Conservation (phyloP, 306 rosid genomes). For the Crataegus laevigata region DNA sequence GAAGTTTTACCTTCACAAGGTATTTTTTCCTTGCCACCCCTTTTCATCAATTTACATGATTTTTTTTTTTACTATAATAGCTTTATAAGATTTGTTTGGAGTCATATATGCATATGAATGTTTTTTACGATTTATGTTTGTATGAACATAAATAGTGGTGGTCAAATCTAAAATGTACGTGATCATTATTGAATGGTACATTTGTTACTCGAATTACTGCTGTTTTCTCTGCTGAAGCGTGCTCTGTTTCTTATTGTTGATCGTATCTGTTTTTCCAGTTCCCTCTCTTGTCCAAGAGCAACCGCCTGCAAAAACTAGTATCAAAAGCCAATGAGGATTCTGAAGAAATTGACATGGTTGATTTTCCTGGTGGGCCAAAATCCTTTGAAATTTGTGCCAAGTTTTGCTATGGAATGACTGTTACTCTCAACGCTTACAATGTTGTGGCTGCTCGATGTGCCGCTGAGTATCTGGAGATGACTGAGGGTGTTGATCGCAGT, state of each 20-base stretch:
- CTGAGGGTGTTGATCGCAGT: conserved; percentile 74
- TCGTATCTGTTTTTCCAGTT: conserved; percentile 44
- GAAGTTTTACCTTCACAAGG: conserved; percentile 90
- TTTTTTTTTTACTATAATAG: background rate
- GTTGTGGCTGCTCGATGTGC: conserved; percentile 97
- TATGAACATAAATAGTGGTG: background rate
- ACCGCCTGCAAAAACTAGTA: conserved; percentile 53
- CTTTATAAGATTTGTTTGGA: background rate
- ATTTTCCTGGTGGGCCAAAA: conserved; percentile 90
- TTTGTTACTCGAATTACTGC: background rate
- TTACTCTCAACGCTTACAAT: conserved; percentile 89
- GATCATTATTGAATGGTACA: background rate
- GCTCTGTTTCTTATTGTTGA: conserved; percentile 1
- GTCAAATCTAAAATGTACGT: background rate
- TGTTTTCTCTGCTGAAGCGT: background rate
- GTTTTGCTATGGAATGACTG: conserved; percentile 95
- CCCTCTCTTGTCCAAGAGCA: conserved; percentile 90
- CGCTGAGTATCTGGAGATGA: conserved; percentile 91
- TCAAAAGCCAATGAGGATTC: conserved; percentile 54
- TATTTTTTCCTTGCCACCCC: conserved; percentile 16
- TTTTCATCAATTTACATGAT: background rate
- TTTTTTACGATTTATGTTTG: background rate
- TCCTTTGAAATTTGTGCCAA: conserved; percentile 92
- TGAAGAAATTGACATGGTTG: conserved; percentile 57
- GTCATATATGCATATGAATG: background rate